A percentile compares a stretch with the other conserved stretches of the same genome.
These are phyloP conservation scores for Arthrobotrys musiformis DNA, from an alignment of 2,329 filamentous ascomycete genomes.

Conservation along the genomic window DNA sequence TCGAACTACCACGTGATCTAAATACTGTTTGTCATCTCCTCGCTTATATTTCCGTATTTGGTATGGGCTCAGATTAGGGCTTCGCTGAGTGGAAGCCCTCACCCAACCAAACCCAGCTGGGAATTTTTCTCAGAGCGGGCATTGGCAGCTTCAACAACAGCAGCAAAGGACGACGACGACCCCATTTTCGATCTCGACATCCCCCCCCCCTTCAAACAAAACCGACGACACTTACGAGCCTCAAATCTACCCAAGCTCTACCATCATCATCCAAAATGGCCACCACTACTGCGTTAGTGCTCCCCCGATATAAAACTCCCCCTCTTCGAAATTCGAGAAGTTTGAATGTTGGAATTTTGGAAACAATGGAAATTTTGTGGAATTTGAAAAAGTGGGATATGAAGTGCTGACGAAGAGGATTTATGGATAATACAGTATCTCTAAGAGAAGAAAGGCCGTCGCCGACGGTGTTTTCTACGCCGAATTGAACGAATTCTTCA, in stretches of 20 bases:
- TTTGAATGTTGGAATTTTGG: too few relatives aligned
- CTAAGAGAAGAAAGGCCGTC: constrained; percentile 73
- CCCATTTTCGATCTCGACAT: constrained; percentile 28
- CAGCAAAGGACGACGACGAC: constrained; percentile 49
- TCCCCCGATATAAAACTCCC: background rate
- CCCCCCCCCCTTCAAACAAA: constrained; percentile 3
- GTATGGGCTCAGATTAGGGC: constrained; percentile 43
- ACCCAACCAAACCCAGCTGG: constrained; percentile 28
- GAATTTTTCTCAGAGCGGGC: constrained; percentile 39
- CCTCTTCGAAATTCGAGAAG: background rate
- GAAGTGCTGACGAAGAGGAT: constrained; percentile 43
- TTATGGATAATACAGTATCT: constrained; percentile 57
- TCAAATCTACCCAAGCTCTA: constrained; percentile 21
- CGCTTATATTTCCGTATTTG: constrained; percentile 12
- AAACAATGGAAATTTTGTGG: constrained; percentile 3
- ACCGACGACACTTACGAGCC: constrained; percentile 29
- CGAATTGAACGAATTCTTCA: constrained; percentile 99
- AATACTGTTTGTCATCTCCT: constrained; percentile 18
- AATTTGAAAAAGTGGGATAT: constrained; percentile 14
- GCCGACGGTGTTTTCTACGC: constrained; percentile 99
- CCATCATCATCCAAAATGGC: constrained; percentile 39
- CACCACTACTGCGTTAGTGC: constrained; percentile 51
- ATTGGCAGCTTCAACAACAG: constrained; percentile 43
- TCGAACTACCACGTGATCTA: background rate
- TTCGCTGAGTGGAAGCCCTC: constrained; percentile 54